Base-by-base conservation (phyloP, 208 protist genomes). In the Crithidia thermophila region DNA sequence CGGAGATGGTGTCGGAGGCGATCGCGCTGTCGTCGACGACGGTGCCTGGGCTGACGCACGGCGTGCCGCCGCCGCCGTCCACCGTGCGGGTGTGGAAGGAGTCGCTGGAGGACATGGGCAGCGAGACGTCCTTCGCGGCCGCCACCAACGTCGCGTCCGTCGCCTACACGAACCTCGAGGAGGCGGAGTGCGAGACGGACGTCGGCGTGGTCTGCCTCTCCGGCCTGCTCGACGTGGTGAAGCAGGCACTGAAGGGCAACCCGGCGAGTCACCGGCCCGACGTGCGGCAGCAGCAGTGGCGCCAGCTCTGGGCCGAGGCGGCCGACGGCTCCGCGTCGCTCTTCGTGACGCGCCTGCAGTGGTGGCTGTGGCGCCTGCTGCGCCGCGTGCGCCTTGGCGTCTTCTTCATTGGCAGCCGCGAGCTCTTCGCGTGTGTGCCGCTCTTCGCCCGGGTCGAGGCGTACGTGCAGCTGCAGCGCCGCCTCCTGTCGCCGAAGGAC, bases 331-430 rank as follows among this genome's bases (percentile, higher is more conserved):
- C 65, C 10, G 55, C 71, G 18, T 72, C 53, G 6, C 67, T 74
- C 28, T 87, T 90, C 65, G 57, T 82, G 25, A 80, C 84, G 56
- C 70, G 74, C 39, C 58, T 95, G 68, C 84, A 91, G 67, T 79
- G 75, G 63, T 94, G 87, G 86, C 70, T 95, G 30, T 95, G 87
- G 88, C 76, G 76, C 30, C 67, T 79, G 13, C 53, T 83, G 36
- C 77, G 77, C 18, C 83, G 82, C 46, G 86, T 81, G 27, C 84
- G 85, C 3, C 39, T 49, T 27, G 85, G 87, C 11, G 80, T 78
- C 20, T 30, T 95, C 37, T 66, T 95, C 13, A 67, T 95, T 45
- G 85, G 81, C 69, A 88, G 75, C 63, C 75, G 69, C n/a, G 84
- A 93, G 66, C 45, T 90, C 30, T 84, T 91, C 58, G 45, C 36